Evolutionary conservation across 495 filamentous ascomycete genomes (phyloP).

Genomic region (Penicillium cosmopolitanum): DNA sequence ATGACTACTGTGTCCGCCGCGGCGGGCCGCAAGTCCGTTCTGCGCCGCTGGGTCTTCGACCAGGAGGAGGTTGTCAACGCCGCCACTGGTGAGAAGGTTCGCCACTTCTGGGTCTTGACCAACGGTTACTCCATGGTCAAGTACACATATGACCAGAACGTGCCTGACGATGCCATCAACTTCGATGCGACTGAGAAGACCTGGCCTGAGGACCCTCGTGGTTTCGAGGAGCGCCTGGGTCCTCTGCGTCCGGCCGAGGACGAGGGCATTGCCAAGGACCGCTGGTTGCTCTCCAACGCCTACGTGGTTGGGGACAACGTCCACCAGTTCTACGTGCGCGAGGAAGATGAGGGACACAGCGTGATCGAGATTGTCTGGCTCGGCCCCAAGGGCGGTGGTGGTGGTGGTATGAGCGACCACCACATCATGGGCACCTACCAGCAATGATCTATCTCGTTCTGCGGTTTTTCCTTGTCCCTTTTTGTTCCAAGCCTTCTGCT

Average conservation of each 20-base stretch:
- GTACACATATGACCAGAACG: constrained; percentile 53
- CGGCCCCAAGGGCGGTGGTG: constrained; percentile 48
- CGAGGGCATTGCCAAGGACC: constrained; percentile 48
- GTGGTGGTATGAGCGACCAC: constrained; percentile 42
- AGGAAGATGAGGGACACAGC: constrained; percentile 50
- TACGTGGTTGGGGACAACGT: constrained; percentile 51
- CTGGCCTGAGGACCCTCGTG: constrained; percentile 55
- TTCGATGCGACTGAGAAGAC: constrained; percentile 64
- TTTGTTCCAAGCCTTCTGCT: neutral
- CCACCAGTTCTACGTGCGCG: constrained; percentile 52
- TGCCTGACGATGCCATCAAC: constrained; percentile 51
- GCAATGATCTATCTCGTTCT: constrained; percentile 25
- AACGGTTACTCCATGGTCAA: constrained; percentile 66
- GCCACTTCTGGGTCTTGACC: constrained; percentile 58
- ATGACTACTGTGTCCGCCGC: constrained; percentile 60
- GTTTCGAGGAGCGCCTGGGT: constrained; percentile 57
- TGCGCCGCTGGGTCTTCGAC: constrained; percentile 65
- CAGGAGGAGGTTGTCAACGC: constrained; percentile 51
- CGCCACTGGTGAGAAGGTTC: constrained; percentile 40
- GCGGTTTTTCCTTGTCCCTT: neutral
- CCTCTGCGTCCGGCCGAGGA: constrained; percentile 51
- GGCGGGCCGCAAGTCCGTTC: constrained; percentile 62
- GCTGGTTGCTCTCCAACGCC: constrained; percentile 48
- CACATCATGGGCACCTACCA: constrained; percentile 32
- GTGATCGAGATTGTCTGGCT: constrained; percentile 56